Evolutionary conservation across 2,329 filamentous ascomycete species (phyloP), one percentile per base, ranked within the genome.

Genomic region (Monosporascus sp.): DNA sequence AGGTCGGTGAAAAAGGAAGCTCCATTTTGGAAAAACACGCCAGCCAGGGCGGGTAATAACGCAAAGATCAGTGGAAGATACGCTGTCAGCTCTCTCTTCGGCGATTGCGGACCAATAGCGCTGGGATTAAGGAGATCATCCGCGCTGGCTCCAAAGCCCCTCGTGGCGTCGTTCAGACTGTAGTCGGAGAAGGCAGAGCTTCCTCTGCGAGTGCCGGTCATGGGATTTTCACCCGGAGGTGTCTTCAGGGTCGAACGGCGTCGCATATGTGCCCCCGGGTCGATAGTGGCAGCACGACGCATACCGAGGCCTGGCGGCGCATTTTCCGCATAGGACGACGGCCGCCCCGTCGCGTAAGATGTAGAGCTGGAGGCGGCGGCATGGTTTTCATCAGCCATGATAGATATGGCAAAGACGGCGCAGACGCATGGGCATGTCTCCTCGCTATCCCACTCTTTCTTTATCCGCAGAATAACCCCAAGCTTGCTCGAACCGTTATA

Each of bases 1-100:
- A 96, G 72, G 69, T 97, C 93, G 0, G 91, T 96, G 51, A 92
- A 83, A 56, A 97, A 79, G 1, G 86, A 82, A 61, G 86, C 87
- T 14, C 93, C 93, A 72, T 96, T 89, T 55, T 88, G 82, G 67
- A 96, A 95, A 52, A 97, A 75, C 48, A 95, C 72, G 0, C 92
- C 93, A 1, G 84, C 90, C n/a, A 96, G 67, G 1, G 92, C 91
- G 3, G 93, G 93, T 15, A 97, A 73, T 47, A 97, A 78, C 3
- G 90, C 92, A 66, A 96, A 87, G 0, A 84, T 86, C 36, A 97
- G 74, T 1, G 93, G 91, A n/a, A 89, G 75, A 2, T 85, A 89
- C 56, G 94, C 85, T 82, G 90, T 90, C 55, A 84, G 78, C 1
- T 88, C 87, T 50, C 82, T 75, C 38, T 86, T 82, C 17, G 74